Evolutionary conservation across 495 filamentous ascomycete genomes (phyloP).

Genomic region (Corynascus novoguineensis): DNA sequence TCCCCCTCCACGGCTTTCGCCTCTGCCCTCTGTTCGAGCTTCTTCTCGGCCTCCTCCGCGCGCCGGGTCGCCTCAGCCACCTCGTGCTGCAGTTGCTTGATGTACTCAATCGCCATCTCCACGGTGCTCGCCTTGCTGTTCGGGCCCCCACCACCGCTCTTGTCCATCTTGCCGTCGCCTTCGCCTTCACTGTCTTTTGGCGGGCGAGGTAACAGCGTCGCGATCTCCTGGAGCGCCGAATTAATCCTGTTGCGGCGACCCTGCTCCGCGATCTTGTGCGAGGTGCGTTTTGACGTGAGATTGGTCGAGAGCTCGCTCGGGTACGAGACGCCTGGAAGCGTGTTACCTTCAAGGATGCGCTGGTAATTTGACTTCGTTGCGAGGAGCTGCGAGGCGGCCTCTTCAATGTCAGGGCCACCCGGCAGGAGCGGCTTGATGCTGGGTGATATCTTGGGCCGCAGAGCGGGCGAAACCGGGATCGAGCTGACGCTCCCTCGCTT

Average conservation of each 20-base stretch:
- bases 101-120: conserved; percentile 92
- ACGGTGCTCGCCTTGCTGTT: conserved; percentile 96
- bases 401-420: conserved; percentile 50
- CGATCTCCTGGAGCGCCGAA: conserved; percentile 85
- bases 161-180: conserved; percentile 24
- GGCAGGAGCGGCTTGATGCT: conserved; percentile 88
- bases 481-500: conserved; percentile 74
- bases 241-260: conserved; percentile 94
- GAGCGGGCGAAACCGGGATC: conserved; percentile 70
- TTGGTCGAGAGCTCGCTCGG: conserved; percentile 87
- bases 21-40: conserved; percentile 7
- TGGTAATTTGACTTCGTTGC: conserved; percentile 97
- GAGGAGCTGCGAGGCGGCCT: conserved; percentile 78
- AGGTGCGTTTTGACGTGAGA: conserved; percentile 91
- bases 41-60: conserved; percentile 56
- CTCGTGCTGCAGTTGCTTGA: conserved; percentile 74
- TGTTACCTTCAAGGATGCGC: conserved; percentile 89
- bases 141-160: conserved; percentile 41
- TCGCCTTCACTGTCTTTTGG: conserved; percentile 40
- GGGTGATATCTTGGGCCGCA: conserved; percentile 90
- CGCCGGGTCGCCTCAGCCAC: conserved; percentile 60
- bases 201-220: conserved; percentile 63
- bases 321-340: conserved; percentile 83
- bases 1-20: neutral
- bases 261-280: conserved; percentile 96